These are phyloP conservation scores for Lepidium sativum DNA, from an alignment of 345 rosid species.

Conservation along the genomic window DNA sequence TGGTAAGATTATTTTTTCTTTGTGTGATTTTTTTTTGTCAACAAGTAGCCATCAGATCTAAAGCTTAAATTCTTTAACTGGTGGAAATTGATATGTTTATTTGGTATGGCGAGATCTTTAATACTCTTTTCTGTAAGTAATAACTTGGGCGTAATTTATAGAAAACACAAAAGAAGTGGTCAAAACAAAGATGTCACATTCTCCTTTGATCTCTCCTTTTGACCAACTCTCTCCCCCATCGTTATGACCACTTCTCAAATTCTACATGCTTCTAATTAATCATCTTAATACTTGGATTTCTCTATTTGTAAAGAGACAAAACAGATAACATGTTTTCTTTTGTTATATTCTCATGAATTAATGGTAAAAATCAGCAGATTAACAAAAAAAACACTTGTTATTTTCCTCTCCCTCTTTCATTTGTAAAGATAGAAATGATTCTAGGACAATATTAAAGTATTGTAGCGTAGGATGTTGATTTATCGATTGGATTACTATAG, in stretches of 20 bases:
- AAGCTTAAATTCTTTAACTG: too few relatives aligned
- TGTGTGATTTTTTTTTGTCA: too few relatives aligned
- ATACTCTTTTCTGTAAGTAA: not conserved
- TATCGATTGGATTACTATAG: not conserved
- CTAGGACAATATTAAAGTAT: not conserved
- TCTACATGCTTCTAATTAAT: slow-evolving; percentile 3
- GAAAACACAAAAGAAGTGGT: slow-evolving; percentile 4
- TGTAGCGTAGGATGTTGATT: not conserved
- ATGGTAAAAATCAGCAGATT: not conserved
- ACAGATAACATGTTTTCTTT: not conserved
- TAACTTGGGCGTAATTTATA: not conserved
- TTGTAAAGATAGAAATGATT: not conserved
- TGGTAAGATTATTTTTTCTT: too few relatives aligned
- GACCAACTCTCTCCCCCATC: slow-evolving; percentile 5
- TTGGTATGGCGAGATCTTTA: not conserved
- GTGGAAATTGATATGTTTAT: too few relatives aligned
- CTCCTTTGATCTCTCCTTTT: slow-evolving; percentile 21
- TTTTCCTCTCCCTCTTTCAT: not conserved
- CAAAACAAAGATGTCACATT: slow-evolving; percentile 9
- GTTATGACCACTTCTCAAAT: slow-evolving; percentile 15
- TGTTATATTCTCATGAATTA: not conserved
- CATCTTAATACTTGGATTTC: not conserved
- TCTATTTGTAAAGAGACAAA: slow-evolving; percentile 5
- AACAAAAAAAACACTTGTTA: not conserved
- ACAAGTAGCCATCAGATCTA: too few relatives aligned